Percentiles rank a stretch among this genome's conserved stretches.
phyloP scores from a whole-genome alignment of 345 rosid species.

The Isatis tinctoria region DNA sequence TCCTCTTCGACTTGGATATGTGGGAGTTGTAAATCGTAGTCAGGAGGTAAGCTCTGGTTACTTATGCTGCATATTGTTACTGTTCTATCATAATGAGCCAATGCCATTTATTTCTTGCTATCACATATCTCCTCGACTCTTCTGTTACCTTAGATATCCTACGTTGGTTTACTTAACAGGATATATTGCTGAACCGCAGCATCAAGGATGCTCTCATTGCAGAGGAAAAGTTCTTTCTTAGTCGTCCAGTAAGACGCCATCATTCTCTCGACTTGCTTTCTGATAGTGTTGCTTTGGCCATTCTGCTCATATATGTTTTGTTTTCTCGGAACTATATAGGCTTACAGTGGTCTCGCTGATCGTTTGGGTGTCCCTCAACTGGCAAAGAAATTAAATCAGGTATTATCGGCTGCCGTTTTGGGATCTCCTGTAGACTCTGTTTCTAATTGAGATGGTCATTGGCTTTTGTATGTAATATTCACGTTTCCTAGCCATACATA shows the following conservation, averaged over 20 bases:
- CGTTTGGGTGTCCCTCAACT: conserved; percentile 91
- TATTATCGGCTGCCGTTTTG: conserved; percentile 27
- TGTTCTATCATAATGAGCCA: too few relatives aligned
- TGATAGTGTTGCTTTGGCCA: conserved; percentile 3
- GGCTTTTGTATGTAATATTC: background rate
- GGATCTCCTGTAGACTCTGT: background rate
- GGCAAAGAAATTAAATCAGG: conserved; percentile 97
- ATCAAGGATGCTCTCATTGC: conserved; percentile 88
- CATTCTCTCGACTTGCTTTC: background rate
- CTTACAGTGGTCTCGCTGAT: conserved; percentile 81
- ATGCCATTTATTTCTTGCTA: background rate
- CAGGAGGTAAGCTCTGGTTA: conserved; percentile 64
- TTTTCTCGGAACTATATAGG: conserved; percentile 35
- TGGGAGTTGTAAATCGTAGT: conserved; percentile 92
- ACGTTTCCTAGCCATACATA: background rate
- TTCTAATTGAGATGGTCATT: background rate
- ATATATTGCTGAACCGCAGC: conserved; percentile 75
- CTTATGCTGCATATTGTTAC: background rate
- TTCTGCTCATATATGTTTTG: conserved; percentile 1
- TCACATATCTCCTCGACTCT: background rate
- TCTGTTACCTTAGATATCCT: background rate
- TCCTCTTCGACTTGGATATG: conserved; percentile 90
- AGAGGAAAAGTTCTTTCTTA: conserved; percentile 90
- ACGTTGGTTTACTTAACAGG: conserved; percentile 35
- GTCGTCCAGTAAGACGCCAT: conserved; percentile 72